Percentiles rank a stretch among this genome's conserved stretches.
Conservation (phyloP, 352 stramenopile species). For the Pythium biforme region DNA sequence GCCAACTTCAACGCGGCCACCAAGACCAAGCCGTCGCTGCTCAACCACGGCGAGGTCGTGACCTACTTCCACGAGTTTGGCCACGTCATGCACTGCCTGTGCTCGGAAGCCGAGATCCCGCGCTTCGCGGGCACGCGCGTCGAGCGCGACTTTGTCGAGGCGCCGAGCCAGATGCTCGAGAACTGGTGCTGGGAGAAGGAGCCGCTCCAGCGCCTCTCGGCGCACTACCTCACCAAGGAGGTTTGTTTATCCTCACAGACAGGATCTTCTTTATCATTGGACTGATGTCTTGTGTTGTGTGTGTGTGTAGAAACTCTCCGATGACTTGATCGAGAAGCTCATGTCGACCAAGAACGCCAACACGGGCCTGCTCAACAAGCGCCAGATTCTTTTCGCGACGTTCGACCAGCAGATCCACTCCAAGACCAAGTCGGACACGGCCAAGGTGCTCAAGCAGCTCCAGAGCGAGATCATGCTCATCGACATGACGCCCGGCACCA, state of each 20-base stretch:
- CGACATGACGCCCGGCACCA: constrained; percentile 82
- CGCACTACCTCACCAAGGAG: constrained; percentile 77
- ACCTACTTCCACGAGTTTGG: constrained; percentile 91
- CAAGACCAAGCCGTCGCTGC: constrained; percentile 73
- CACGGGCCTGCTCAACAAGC: constrained; percentile 78
- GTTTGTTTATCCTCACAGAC: constrained; percentile 18
- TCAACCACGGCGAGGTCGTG: constrained; percentile 84
- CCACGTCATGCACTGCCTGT: constrained; percentile 91
- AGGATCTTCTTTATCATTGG: background rate
- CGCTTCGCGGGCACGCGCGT: constrained; percentile 76
- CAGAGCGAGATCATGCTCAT: constrained; percentile 87
- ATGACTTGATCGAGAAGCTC: constrained; percentile 75
- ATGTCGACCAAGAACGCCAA: constrained; percentile 88
- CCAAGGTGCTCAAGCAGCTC: constrained; percentile 74
- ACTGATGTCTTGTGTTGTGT: constrained; percentile 2
- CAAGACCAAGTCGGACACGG: constrained; percentile 77
- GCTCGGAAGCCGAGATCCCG: constrained; percentile 76
- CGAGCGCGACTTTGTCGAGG: constrained; percentile 89
- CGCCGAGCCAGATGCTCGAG: constrained; percentile 91
- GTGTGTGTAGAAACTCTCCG: constrained; percentile 60
- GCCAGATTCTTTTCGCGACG: constrained; percentile 76
- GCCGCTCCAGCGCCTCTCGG: constrained; percentile 79
- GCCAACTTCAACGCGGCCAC: constrained; percentile 87
- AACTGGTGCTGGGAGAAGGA: constrained; percentile 91
- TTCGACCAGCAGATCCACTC: constrained; percentile 89